Base-by-base conservation (phyloP, 164 flowering plant species). In the Macadamia tetraphylla region DNA sequence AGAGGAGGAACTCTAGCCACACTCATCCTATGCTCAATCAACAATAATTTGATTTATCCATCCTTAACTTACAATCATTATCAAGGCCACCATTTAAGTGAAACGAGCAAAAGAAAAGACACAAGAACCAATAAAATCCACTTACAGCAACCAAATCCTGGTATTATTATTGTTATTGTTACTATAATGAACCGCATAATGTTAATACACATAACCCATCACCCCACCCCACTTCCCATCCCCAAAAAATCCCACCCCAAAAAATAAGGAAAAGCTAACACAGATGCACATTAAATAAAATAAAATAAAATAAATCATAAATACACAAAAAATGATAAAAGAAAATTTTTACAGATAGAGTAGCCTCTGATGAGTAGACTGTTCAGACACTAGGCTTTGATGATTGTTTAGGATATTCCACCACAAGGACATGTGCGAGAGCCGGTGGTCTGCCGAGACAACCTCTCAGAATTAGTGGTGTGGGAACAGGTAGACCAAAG, bases 291-390 rank as follows among this genome's bases (percentile, higher is more conserved):
- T 6, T 13, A 55, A 14, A 13, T 1, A 17, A 14, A 11, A 30
- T 9, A 12, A 30, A n/a, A n/a, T n/a, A n/a, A n/a, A n/a, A n/a
- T n/a, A n/a, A n/a, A n/a, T n/a, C n/a, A n/a, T 10, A 11, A 35
- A 35, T 1, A 53, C 30, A 49, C 46, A 5, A 35, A 35, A 35
- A 35, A n/a, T n/a, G n/a, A n/a, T n/a, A n/a, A n/a, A n/a, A n/a
- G n/a, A n/a, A 35, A 1, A 67, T 58, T 67, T 29, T 59, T 67
- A 67, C 70, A 67, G n/a, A n/a, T 58, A 4, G 53, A 14, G 1
- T 23, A 58, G 23, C 61, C 44, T 14, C 29, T 30, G 63, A 13
- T 29, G 3, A 29, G 8, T 58, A 4, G 9, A 29, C 1, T 35
- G 6, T 42, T 58, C 70, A 58, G 43, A 51, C 43, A 43, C 56